Evolutionary conservation across 2,329 filamentous ascomycete species (phyloP).

Genomic region (Colletotrichum limetticola): DNA sequence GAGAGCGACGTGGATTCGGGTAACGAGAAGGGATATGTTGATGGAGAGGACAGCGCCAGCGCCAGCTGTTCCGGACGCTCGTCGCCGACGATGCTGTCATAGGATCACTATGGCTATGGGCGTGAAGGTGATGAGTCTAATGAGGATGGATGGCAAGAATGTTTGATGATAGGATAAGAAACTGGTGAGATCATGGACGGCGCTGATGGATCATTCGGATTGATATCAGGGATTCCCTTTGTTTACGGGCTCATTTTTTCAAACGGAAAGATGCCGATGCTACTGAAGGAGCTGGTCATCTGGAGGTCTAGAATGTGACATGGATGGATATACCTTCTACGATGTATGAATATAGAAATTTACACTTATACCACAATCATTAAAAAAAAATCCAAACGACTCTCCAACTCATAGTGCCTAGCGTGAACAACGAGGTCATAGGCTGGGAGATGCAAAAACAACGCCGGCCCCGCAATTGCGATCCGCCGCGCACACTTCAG

Average conservation of each 20-base stretch:
- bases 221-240: constrained; percentile 26
- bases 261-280: neutral
- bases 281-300: neutral
- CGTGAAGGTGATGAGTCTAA: neutral
- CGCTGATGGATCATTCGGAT: neutral
- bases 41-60: constrained; percentile 4
- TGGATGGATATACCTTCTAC: constrained; percentile 32
- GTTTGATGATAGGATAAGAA: neutral
- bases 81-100: constrained; percentile 25
- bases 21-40: constrained; percentile 35
- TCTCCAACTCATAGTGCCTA: too few relatives aligned
- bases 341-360: constrained; percentile 34
- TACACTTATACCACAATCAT: constrained; percentile 4
- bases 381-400: neutral
- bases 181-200: neutral
- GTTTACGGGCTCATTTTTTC: neutral
- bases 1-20: constrained; percentile 32
- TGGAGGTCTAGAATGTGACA: constrained; percentile 27
- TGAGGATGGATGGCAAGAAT: neutral
- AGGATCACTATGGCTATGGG: too few relatives aligned
- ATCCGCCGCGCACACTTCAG: too few relatives aligned
- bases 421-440: too few relatives aligned
- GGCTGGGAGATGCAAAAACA: neutral
- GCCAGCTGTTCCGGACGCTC: constrained; percentile 29
- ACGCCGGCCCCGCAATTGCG: too few relatives aligned